Evolutionary conservation across 495 filamentous ascomycete genomes (phyloP), one percentile per base, ranked within the genome.

Genomic region (Xylaria castorea): DNA sequence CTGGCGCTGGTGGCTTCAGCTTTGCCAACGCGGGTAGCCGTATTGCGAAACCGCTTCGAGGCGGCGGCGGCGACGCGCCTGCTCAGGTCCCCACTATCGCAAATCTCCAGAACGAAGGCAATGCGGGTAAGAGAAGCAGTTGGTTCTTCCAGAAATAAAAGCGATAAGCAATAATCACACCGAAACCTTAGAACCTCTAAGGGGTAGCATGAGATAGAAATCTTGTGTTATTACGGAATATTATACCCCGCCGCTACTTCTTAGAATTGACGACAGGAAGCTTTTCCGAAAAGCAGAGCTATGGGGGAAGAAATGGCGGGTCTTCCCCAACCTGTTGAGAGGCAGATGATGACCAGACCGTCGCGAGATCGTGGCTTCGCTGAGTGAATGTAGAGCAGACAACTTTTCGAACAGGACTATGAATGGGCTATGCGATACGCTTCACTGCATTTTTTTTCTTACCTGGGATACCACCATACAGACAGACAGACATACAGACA

Each of bases 41-140:
- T 75, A 98, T 99, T 78, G 96, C 95, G 66, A 99, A 99, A 82
- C 96, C 96, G n/a, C 87, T 99, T 27, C 90, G 96, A 71, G 96
- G 96, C 58, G 96, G 95, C 70, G 96, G 96, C 40, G 81, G 78
- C 32, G 88, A 86, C 40, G 80, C 75, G 27, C 78, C 84, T 3
- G 81, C 82, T n/a, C 68, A 84, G 11, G 85, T 86, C 71, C 86
- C 87, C 11, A 84, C 86, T 50, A 83, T 90, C 51, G 80, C 85
- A 22, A 88, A 80, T 68, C 80, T 89, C 48, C 86, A 89, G 75
- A 86, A 81, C 61, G 81, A 85, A 75, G 79, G 81, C 66, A 81
- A 81, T 77, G 81, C 84, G 80, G 66, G 66, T 76, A 89, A 89
- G 83, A 82, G 87, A 74, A 85, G 82, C 76, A 87, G 85, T 73